A percentile compares a stretch with the other conserved stretches of the same genome.
Conservation (phyloP, 164 flowering plant species). For the Magnolia kwangsiensis region DNA sequence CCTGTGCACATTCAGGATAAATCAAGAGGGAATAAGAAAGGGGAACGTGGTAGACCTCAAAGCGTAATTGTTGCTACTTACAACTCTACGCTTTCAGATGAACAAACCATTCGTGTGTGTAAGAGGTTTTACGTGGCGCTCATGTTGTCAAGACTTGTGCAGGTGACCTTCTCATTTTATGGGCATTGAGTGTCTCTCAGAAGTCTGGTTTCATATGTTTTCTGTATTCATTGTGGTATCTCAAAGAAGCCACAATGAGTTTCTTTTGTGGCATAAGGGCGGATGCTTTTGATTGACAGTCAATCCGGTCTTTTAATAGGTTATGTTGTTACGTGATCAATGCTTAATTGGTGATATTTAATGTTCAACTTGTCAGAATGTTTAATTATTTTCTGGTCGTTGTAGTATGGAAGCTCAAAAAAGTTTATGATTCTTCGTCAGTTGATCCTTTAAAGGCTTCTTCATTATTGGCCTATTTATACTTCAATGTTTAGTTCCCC, state of each 20-base stretch:
- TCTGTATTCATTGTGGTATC: neutral
- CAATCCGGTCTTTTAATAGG: neutral
- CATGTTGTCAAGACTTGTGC: constrained; percentile 85
- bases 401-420: too few relatives aligned
- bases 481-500: too few relatives aligned
- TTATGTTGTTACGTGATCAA: too few relatives aligned
- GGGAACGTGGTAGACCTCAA: constrained; percentile 30
- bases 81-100: constrained; percentile 50
- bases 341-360: too few relatives aligned
- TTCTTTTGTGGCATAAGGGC: neutral
- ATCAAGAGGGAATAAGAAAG: constrained; percentile 40
- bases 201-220: neutral
- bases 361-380: too few relatives aligned
- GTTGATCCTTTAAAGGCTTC: too few relatives aligned
- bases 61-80: constrained; percentile 22
- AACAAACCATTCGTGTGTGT: constrained; percentile 73
- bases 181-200: neutral
- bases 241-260: neutral
- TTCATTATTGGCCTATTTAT: too few relatives aligned
- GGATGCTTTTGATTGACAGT: neutral
- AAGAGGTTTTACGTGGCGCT: constrained; percentile 93
- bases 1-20: constrained; percentile 42
- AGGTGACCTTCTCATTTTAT: constrained; percentile 42
- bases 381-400: too few relatives aligned
- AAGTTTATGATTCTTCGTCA: too few relatives aligned